These are phyloP conservation scores for Spathaspora boniae DNA, from an alignment of 805 yeast genomes.

Conservation along the genomic window DNA sequence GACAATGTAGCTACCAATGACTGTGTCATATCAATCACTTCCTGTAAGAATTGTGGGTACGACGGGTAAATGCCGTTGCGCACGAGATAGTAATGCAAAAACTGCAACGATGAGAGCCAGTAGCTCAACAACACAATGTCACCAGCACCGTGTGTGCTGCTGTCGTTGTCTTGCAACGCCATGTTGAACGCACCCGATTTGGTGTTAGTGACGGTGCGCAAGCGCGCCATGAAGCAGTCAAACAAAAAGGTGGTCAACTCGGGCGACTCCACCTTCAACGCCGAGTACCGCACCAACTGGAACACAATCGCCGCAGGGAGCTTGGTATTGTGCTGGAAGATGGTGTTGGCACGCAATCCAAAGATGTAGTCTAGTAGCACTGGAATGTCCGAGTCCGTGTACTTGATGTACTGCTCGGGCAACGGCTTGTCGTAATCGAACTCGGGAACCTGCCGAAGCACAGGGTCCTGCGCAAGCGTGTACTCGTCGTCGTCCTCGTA, in stretches of 20 bases:
- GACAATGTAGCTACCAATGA: conserved; percentile 63
- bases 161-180: conserved; percentile 23
- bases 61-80: conserved; percentile 56
- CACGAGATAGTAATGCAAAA: conserved; percentile 70
- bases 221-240: conserved; percentile 57
- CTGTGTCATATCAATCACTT: conserved; percentile 56
- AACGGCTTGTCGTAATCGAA: conserved; percentile 57
- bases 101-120: conserved; percentile 82
- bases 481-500: conserved; percentile 25
- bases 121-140: conserved; percentile 74
- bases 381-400: conserved; percentile 56
- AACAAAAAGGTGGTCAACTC: conserved; percentile 57
- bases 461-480: conserved; percentile 27
- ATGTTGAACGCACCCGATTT: conserved; percentile 55
- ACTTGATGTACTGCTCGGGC: conserved; percentile 59
- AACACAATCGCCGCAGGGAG: conserved; percentile 68
- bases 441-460: conserved; percentile 25
- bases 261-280: conserved; percentile 50
- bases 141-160: conserved; percentile 36
- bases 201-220: conserved; percentile 57
- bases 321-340: conserved; percentile 44
- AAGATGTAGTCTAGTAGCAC: conserved; percentile 47
- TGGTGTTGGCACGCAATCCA: conserved; percentile 34
- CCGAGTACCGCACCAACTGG: conserved; percentile 70
- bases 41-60: conserved; percentile 61